These are phyloP conservation scores for Nevesoporus exiguus DNA, from an alignment of 768 basidiomycete genomes.

Conservation along the genomic window DNA sequence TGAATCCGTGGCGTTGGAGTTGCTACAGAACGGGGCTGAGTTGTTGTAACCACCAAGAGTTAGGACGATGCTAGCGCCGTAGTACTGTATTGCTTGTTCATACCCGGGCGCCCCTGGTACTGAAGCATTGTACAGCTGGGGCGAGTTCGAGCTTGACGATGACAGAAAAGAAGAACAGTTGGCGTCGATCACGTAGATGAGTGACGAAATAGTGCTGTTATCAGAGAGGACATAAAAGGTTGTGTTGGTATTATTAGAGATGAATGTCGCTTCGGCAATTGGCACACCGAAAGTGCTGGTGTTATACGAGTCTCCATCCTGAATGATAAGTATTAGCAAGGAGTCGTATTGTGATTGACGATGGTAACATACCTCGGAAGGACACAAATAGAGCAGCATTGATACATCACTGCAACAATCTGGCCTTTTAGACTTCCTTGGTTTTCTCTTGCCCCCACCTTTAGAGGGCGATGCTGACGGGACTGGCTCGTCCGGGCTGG, in stretches of 20 bases:
- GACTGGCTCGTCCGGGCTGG: constrained; percentile 14
- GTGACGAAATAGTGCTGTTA: constrained; percentile 42
- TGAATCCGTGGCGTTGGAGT: constrained; percentile 41
- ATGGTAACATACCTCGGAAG: constrained; percentile 37
- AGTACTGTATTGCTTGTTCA: constrained; percentile 64
- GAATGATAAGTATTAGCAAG: constrained; percentile 9
- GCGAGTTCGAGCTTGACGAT: constrained; percentile 31
- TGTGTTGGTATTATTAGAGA: constrained; percentile 36
- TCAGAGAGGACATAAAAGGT: constrained; percentile 49
- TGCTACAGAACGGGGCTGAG: constrained; percentile 42
- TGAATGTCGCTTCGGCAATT: constrained; percentile 37
- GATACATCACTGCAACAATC: constrained; percentile 18
- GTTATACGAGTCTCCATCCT: constrained; percentile 48
- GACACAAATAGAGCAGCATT: constrained; percentile 33
- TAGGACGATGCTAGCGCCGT: constrained; percentile 62
- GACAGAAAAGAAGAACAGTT: constrained; percentile 44
- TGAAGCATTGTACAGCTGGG: constrained; percentile 31
- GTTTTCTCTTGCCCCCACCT: background rate
- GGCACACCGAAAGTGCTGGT: constrained; percentile 49
- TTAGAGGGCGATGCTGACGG: constrained; percentile 5
- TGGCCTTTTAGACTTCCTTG: background rate
- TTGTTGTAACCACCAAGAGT: constrained; percentile 68
- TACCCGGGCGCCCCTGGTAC: constrained; percentile 34
- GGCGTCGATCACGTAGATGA: constrained; percentile 39
- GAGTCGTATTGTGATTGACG: background rate